A percentile compares a stretch with the other conserved stretches of the same genome.
phyloP scores from a whole-genome alignment of 1,284 basidiomycete species.

The Golubevia pallescens region DNA sequence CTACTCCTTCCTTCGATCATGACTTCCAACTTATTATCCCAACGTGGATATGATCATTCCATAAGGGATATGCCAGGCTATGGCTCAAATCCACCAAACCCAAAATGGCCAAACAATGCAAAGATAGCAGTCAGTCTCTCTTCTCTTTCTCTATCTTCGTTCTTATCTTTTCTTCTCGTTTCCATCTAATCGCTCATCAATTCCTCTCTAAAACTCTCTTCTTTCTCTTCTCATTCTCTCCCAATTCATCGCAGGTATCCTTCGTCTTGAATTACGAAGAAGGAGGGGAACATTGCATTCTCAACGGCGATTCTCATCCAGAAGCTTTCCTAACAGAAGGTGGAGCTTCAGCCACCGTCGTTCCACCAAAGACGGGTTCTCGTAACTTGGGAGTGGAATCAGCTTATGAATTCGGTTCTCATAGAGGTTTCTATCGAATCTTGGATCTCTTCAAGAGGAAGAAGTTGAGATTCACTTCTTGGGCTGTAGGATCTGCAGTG shows the following conservation, averaged over 20 bases:
- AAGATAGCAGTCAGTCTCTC: constrained; percentile 44
- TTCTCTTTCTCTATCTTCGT: no score
- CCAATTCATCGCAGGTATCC: constrained; percentile 10
- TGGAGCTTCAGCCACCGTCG: constrained; percentile 40
- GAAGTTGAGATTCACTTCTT: constrained; percentile 54
- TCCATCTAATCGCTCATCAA: no score
- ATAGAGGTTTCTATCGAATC: constrained; percentile 65
- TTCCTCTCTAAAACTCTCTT: background rate
- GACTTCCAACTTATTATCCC: no score
- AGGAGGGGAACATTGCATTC: constrained; percentile 62
- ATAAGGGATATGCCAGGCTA: no score
- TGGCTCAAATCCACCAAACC: constrained; percentile 59
- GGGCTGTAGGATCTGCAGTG: constrained; percentile 64
- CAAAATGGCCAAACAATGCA: constrained; percentile 65
- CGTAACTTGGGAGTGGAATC: constrained; percentile 63
- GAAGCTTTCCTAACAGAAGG: constrained; percentile 63
- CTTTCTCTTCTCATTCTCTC: background rate
- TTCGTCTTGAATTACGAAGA: constrained; percentile 66
- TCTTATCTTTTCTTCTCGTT: constrained; percentile 11
- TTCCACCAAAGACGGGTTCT: constrained; percentile 29
- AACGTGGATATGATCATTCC: no score
- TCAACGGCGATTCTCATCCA: constrained; percentile 55
- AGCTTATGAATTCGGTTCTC: constrained; percentile 65
- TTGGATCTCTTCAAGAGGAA: constrained; percentile 62
- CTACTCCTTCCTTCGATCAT: no score